Evolutionary conservation across 345 rosid genomes (phyloP).

Genomic region (Isatis tinctoria): DNA sequence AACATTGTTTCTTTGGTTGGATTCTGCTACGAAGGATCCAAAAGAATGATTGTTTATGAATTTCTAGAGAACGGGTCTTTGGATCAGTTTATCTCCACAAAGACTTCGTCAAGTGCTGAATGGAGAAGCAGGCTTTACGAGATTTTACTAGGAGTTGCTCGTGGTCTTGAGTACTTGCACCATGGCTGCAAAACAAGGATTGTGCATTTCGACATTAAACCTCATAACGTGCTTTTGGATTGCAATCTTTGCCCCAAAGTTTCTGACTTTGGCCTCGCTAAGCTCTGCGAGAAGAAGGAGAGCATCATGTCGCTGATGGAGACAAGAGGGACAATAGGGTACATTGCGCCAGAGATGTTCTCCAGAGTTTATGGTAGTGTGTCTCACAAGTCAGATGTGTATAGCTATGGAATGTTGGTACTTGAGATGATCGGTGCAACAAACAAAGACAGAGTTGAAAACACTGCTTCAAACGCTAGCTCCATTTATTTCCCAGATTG

Average conservation of each 20-base stretch:
- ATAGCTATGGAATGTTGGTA: conserved; percentile 47
- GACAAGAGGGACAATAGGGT: conserved; percentile 33
- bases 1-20: conserved; percentile 39
- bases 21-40: conserved; percentile 34
- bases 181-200: conserved; percentile 46
- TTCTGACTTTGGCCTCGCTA: conserved; percentile 52
- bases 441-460: neutral
- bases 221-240: conserved; percentile 44
- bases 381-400: conserved; percentile 42
- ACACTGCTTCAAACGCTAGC: neutral
- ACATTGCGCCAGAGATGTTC: conserved; percentile 13
- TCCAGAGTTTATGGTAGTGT: conserved; percentile 30
- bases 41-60: conserved; percentile 35
- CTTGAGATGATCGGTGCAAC: conserved; percentile 36
- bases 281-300: conserved; percentile 32
- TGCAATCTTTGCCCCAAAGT: conserved; percentile 35
- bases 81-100: neutral
- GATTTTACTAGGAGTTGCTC: conserved; percentile 35
- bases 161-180: conserved; percentile 50
- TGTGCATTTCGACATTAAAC: conserved; percentile 47
- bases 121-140: neutral
- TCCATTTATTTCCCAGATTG: conserved; percentile 32
- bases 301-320: conserved; percentile 31
- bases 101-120: neutral
- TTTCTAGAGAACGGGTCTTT: conserved; percentile 37